Conservation (phyloP, 176 grass and related monocot species). For the Dendrocalamus sinicus region DNA sequence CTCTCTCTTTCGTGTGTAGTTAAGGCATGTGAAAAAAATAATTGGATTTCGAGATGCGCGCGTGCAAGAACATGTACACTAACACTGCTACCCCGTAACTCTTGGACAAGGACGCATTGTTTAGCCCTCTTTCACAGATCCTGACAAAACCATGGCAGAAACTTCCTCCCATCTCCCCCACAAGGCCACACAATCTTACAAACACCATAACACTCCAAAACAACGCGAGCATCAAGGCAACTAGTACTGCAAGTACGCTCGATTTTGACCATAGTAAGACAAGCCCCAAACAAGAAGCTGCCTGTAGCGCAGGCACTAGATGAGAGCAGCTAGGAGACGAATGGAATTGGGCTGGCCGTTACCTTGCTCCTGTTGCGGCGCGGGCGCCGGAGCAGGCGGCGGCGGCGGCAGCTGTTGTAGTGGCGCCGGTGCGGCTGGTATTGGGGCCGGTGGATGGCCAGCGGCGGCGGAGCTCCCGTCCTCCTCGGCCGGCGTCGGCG, state of each 20-base stretch:
- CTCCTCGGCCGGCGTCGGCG: conserved; percentile 36
- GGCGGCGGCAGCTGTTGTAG: conserved; percentile 30
- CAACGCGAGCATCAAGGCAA: conserved; percentile 27
- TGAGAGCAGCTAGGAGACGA: background rate
- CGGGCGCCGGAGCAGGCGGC: background rate
- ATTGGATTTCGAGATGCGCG: conserved; percentile 20
- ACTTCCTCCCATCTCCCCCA: background rate
- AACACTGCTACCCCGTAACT: background rate
- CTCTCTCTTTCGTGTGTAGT: conserved; percentile 1
- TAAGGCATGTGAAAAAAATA: conserved; percentile 19
- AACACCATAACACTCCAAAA: conserved; percentile 37
- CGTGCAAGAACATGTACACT: conserved; percentile 24
- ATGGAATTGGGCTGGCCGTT: conserved; percentile 18
- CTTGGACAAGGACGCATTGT: conserved; percentile 28
- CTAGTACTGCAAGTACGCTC: conserved; percentile 8
- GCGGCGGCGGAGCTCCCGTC: background rate
- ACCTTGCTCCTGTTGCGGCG: conserved; percentile 28
- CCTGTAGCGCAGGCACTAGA: background rate
- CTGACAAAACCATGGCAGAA: conserved; percentile 44
- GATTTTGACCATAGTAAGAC: conserved; percentile 11
- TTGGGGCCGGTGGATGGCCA: background rate
- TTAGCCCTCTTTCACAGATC: conserved; percentile 24
- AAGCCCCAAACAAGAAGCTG: background rate
- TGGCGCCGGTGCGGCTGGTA: conserved; percentile 33
- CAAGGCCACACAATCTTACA: background rate